Evolutionary conservation across 805 yeast genomes (phyloP), one percentile per base, ranked within the genome.

Genomic region (Vanderwaltozyma tropicalis): DNA sequence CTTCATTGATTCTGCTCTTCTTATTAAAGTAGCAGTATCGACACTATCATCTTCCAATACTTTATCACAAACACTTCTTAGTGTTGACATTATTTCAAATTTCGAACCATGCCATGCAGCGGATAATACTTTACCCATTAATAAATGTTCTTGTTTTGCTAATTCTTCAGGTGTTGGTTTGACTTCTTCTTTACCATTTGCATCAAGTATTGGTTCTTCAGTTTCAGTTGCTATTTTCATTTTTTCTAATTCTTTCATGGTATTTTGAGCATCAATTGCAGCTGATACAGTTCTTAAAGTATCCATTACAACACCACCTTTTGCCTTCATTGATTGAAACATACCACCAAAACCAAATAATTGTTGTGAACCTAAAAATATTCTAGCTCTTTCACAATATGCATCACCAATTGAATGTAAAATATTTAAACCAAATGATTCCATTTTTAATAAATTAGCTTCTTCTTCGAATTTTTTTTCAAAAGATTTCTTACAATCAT

Each of bases 31-130:
- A 8, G 62, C 63, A 31, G 68, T 46, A 4, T 71, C 57, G 5
- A 69, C 75, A 0, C 64, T 63, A 38, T 72, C 66, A 47, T 83
- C 89, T 37, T 73, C 68, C 32, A 83, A 59, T 2, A 82, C 69
- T 30, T 61, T 64, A 48, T 80, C 80, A 61, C 89, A 81, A 11
- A 82, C 92, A 11, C 69, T 74, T 46, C 84, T 72, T 37, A 80
- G 67, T 0, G 86, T 80, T 12, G 80, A 69, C 55, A 78, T 81
- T 37, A 83, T 82, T 56, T 83, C 94, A 53, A 76, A 81, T 51
- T 73, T 79, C 11, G 88, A 77, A 0, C 89, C 86, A 11, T 76
- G 76, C 94, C 94, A 83, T 8, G 92, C 92, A 2, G 88, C 89
- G 8, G 83, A 80, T 26, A 83, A 62, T 15, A 82, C 83, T 56